Evolutionary conservation across 495 filamentous ascomycete genomes (phyloP).

Genomic region (Polyplosphaeria fusca): DNA sequence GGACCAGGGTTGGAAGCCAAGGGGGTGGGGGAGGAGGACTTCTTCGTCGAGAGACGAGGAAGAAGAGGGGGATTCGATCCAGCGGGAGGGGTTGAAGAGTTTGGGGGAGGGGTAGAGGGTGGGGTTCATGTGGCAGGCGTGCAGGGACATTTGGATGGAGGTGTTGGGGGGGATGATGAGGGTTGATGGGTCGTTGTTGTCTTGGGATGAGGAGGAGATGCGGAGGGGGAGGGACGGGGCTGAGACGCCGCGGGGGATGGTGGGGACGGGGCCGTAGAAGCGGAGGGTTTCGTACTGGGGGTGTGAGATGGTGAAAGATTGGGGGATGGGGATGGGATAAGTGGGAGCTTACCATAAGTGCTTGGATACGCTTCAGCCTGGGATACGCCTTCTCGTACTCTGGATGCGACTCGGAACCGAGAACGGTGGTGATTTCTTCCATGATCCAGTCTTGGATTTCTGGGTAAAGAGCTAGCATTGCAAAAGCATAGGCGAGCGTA

Average conservation of each 20-base stretch:
- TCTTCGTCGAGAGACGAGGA: constrained; percentile 1
- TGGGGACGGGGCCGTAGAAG: constrained; percentile 34
- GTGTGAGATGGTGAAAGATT: not conserved
- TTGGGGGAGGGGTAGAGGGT: constrained; percentile 47
- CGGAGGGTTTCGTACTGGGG: constrained; percentile 29
- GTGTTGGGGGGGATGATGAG: constrained; percentile 41
- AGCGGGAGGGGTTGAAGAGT: constrained; percentile 39
- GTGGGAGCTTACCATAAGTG: constrained; percentile 10
- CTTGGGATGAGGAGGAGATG: constrained; percentile 12
- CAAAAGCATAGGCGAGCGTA: constrained; percentile 27
- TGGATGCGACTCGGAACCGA: not conserved
- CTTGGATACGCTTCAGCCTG: constrained; percentile 12
- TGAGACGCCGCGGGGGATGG: constrained; percentile 42
- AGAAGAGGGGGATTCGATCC: constrained; percentile 17
- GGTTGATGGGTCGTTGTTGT: too few relatives aligned
- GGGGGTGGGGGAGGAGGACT: not conserved
- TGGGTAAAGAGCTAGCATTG: constrained; percentile 17
- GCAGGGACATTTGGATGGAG: constrained; percentile 38
- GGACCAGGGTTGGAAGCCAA: constrained; percentile 21
- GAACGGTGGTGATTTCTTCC: constrained; percentile 21
- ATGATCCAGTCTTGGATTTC: constrained; percentile 30
- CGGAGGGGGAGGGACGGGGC: constrained; percentile 27
- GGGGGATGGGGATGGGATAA: too few relatives aligned
- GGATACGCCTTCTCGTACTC: constrained; percentile 19
- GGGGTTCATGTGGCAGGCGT: constrained; percentile 44